A percentile compares a stretch with the other conserved stretches of the same genome.
Conservation (phyloP, 768 basidiomycete genomes). For the Leccinum incarnatum region DNA sequence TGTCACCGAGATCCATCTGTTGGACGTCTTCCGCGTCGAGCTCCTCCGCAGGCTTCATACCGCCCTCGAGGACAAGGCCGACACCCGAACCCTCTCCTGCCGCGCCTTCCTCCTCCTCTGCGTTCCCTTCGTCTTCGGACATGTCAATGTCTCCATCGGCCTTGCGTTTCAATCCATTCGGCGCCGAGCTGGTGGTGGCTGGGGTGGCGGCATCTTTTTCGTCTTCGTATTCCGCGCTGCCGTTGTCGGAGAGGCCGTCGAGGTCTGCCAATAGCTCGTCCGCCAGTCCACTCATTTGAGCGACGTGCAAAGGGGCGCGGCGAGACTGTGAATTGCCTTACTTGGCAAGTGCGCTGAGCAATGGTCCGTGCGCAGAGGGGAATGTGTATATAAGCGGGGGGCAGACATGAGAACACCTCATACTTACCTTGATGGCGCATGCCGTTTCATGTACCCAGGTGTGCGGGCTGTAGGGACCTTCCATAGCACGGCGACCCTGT, state of each 20-base stretch:
- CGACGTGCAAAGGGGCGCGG: background rate
- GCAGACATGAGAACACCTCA: conserved; percentile 28
- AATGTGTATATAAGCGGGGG: conserved; percentile 30
- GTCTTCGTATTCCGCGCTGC: conserved; percentile 49
- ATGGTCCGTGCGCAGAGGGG: conserved; percentile 26
- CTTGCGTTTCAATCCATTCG: conserved; percentile 59
- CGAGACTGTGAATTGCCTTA: conserved; percentile 1
- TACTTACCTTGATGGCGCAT: conserved; percentile 66
- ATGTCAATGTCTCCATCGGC: conserved; percentile 53
- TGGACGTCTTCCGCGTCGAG: conserved; percentile 92
- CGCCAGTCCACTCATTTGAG: conserved; percentile 73
- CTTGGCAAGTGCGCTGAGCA: background rate
- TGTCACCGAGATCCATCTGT: conserved; percentile 82
- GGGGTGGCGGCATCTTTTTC: conserved; percentile 26
- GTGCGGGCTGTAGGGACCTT: conserved; percentile 51
- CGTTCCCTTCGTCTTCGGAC: conserved; percentile 52
- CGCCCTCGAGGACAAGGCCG: conserved; percentile 77
- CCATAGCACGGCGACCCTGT: conserved; percentile 57
- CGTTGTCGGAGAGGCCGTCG: conserved; percentile 77
- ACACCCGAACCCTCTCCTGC: conserved; percentile 43
- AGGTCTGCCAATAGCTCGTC: conserved; percentile 93
- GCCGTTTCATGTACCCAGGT: conserved; percentile 52
- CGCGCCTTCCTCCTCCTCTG: conserved; percentile 36
- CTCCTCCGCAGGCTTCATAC: conserved; percentile 92
- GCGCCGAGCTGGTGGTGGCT: conserved; percentile 16